Evolutionary conservation across 768 basidiomycete genomes (phyloP), one percentile per base, ranked within the genome.

Genomic region (Dioszegia hungarica): DNA sequence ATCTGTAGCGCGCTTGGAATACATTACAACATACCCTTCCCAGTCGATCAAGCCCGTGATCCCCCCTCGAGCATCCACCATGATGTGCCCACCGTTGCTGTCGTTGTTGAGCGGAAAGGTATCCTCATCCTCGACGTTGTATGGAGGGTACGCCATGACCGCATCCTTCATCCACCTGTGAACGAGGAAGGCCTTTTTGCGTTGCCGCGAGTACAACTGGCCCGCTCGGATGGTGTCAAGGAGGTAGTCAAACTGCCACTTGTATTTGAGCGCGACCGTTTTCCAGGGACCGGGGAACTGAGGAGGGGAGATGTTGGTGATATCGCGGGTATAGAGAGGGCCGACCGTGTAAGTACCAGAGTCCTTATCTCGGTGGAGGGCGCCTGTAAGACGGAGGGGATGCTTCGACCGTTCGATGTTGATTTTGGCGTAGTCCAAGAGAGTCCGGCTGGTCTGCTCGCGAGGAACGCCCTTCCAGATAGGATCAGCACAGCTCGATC

Each of bases 31-130:
- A n/a, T 38, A 60, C 59, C 59, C 61, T 47, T 76, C 75, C 75
- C 75, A 75, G 50, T 76, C 67, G 34, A 76, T 72, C 50, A 75
- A 61, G 15, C 64, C 60, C 1, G 58, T 41, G 40, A 73, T 66
- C 20, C 62, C 38, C 46, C 60, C 52, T 15, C 65, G 53, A 11
- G 60, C 50, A 45, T 71, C 63, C 27, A 72, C 60, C 29, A 75
- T 50, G n/a, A 67, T 63, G 22, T 74, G 71, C 56, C 63, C 70
- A 12, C 65, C 73, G 29, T 66, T 67, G 27, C 59, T 54, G 29
- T 70, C 54, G 49, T 38, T 48, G 39, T 68, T 61, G 29, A 57
- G 56, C 31, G 67, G 50, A 40, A 44, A 69, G 52, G 19, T 22
- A n/a, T n/a, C n/a, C 12, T 22, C 33, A 2, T 36, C 47, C 34